phyloP scores from a whole-genome alignment of 2,329 filamentous ascomycete species.

The Cladosporium halotolerans region DNA sequence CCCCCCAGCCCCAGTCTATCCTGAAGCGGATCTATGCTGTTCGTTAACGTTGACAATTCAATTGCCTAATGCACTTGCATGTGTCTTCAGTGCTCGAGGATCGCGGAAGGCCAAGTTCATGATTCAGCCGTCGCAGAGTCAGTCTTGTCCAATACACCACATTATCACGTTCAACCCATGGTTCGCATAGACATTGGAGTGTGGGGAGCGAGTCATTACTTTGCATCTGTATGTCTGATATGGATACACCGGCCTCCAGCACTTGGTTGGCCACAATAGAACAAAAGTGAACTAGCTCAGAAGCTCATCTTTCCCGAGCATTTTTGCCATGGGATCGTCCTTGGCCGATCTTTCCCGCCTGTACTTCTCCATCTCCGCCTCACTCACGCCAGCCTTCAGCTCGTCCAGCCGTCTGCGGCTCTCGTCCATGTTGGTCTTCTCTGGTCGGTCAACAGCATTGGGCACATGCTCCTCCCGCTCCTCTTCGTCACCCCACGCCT shows the following conservation, averaged over 20 bases:
- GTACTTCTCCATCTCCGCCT: conserved; percentile 83
- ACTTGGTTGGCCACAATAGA: conserved; percentile 6
- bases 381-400: conserved; percentile 69
- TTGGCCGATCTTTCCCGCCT: conserved; percentile 66
- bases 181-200: no score
- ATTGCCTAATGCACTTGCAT: no score
- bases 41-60: no score
- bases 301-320: conserved; percentile 67
- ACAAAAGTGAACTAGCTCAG: conserved; percentile 22
- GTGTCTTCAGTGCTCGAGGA: no score
- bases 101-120: no score
- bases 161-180: no score
- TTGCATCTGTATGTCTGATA: background rate
- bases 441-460: conserved; percentile 36
- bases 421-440: conserved; percentile 37
- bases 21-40: no score
- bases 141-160: no score
- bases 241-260: conserved; percentile 6
- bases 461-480: conserved; percentile 36
- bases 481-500: conserved; percentile 40
- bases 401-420: conserved; percentile 72
- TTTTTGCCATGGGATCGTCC: conserved; percentile 81
- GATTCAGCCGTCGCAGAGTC: no score
- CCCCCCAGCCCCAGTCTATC: no score
- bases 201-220: no score